A percentile compares a stretch with the other conserved stretches of the same genome.
Conservation (phyloP, 2,329 filamentous ascomycete species). For the Claviceps quebecensis region DNA sequence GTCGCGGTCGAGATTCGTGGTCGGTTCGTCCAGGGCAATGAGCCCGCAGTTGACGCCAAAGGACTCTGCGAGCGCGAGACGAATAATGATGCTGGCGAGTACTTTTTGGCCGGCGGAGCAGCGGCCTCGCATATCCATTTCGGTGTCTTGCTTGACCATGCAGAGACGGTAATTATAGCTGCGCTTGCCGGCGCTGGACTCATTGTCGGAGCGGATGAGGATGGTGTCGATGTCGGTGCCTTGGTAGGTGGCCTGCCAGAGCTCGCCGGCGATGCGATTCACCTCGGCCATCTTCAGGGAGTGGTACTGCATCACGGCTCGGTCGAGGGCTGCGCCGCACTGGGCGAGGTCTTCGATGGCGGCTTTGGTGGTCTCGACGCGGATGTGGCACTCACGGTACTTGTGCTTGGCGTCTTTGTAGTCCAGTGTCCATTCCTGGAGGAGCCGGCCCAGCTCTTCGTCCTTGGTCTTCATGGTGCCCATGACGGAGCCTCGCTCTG, state of each 20-base stretch:
- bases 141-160: conserved; percentile 93
- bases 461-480: conserved; percentile 77
- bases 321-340: conserved; percentile 74
- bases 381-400: conserved; percentile 80
- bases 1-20: conserved; percentile 88
- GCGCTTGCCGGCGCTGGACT: conserved; percentile 57
- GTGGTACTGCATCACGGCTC: conserved; percentile 96
- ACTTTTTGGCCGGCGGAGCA: conserved; percentile 97
- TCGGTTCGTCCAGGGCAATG: conserved; percentile 93
- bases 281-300: conserved; percentile 96
- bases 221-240: conserved; percentile 97
- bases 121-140: conserved; percentile 98
- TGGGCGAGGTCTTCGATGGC: conserved; percentile 80
- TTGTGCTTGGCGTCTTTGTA: conserved; percentile 70
- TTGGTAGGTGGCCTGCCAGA: conserved; percentile 96
- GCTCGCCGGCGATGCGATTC: conserved; percentile 82
- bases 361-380: conserved; percentile 81
- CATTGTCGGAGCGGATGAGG: conserved; percentile 82
- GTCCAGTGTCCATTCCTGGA: conserved; percentile 69
- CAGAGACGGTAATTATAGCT: conserved; percentile 95
- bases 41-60: conserved; percentile 93
- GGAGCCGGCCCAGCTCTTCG: conserved; percentile 56
- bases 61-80: conserved; percentile 85
- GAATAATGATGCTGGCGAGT: conserved; percentile 92
- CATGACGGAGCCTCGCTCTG: conserved; percentile 59